A percentile compares a stretch with the other conserved stretches of the same genome.
These are phyloP conservation scores for Cladophialophora carrionii DNA, from an alignment of 2,329 filamentous ascomycete genomes.

Conservation along the genomic window DNA sequence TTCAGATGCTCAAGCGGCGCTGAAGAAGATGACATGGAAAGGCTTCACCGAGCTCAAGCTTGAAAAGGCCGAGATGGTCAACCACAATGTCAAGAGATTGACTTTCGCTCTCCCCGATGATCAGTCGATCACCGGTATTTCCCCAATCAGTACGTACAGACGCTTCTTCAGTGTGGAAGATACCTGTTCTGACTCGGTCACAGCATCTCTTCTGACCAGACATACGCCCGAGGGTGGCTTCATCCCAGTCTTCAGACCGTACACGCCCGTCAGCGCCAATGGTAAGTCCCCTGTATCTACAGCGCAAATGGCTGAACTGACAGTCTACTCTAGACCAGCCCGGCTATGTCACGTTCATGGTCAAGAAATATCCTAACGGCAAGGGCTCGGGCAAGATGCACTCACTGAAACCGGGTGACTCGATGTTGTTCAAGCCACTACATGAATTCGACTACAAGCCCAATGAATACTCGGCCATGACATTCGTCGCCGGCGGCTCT, in stretches of 20 bases:
- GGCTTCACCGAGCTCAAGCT: conserved; percentile 55
- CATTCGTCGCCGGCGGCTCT: conserved; percentile 70
- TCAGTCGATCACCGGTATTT: conserved; percentile 54
- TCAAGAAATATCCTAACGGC: conserved; percentile 70
- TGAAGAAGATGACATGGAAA: conserved; percentile 39
- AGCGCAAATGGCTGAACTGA: conserved; percentile 12
- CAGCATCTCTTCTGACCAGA: conserved; percentile 63
- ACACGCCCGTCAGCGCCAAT: conserved; percentile 64
- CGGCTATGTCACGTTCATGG: conserved; percentile 65
- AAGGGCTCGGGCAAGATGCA: conserved; percentile 69
- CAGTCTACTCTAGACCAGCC: conserved; percentile 52
- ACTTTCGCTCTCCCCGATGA: conserved; percentile 59
- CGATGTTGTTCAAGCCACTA: conserved; percentile 62
- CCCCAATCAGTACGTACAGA: conserved; percentile 34
- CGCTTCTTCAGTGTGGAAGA: background rate
- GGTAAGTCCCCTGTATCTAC: conserved; percentile 44
- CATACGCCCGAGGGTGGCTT: conserved; percentile 62
- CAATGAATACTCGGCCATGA: conserved; percentile 54
- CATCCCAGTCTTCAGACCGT: conserved; percentile 66
- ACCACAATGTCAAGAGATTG: conserved; percentile 62
- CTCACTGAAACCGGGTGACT: conserved; percentile 64
- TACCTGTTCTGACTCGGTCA: conserved; percentile 12
- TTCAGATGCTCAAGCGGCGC: conserved; percentile 36
- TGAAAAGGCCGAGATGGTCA: conserved; percentile 58
- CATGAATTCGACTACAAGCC: conserved; percentile 60